These are phyloP conservation scores for Stephanocyclus meneghinianus DNA, from an alignment of 352 stramenopile species.

Conservation along the genomic window DNA sequence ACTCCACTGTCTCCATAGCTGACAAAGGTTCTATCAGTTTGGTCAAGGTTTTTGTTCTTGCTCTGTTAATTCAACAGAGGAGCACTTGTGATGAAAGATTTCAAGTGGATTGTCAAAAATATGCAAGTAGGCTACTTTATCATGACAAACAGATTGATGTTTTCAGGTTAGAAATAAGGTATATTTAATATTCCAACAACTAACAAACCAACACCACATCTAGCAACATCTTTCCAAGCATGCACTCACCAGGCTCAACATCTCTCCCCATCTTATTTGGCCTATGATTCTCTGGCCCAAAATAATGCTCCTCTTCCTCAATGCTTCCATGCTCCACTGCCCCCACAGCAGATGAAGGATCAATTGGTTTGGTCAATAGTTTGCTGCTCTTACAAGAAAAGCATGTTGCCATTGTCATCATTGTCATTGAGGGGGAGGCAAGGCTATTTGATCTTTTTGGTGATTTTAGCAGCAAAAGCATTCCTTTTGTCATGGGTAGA, in stretches of 20 bases:
- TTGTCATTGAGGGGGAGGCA: not conserved
- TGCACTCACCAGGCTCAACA: constrained; percentile 40
- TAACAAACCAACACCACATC: too few relatives aligned
- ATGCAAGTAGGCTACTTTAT: too few relatives aligned
- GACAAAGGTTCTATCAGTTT: constrained; percentile 27
- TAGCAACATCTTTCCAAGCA: too few relatives aligned
- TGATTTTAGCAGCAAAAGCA: constrained; percentile 18
- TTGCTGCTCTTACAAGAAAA: not conserved
- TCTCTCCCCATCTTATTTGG: constrained; percentile 65
- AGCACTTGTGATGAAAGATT: too few relatives aligned
- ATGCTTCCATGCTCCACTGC: constrained; percentile 30
- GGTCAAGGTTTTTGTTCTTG: constrained; percentile 8
- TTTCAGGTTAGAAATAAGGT: too few relatives aligned
- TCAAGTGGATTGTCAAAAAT: too few relatives aligned
- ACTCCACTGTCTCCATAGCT: constrained; percentile 10
- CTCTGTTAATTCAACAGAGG: too few relatives aligned
- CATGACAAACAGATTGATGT: too few relatives aligned
- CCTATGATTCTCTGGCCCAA: constrained; percentile 13
- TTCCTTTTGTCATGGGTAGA: constrained; percentile 25
- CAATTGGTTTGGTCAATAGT: constrained; percentile 33
- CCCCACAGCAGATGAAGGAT: constrained; percentile 11
- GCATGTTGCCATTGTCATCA: not conserved
- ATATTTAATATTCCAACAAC: too few relatives aligned
- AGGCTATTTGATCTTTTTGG: constrained; percentile 24
- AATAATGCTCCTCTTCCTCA: constrained; percentile 13